Conservation (phyloP, 306 rosid genomes). For the Prosopis cineraria region DNA sequence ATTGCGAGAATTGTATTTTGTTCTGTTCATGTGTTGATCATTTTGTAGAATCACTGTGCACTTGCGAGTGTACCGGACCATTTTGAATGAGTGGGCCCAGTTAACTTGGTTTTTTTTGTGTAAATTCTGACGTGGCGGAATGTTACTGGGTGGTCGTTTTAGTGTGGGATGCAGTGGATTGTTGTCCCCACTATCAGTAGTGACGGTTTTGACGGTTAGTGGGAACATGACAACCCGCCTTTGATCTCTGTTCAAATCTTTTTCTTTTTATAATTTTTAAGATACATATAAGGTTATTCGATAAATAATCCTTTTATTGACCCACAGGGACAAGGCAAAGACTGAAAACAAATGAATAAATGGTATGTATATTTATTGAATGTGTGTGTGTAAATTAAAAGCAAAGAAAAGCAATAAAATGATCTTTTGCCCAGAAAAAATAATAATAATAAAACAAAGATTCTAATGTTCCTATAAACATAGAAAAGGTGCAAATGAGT, state of each 20-base stretch:
- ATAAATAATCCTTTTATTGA: too few relatives aligned
- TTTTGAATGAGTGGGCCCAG: neutral
- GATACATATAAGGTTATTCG: too few relatives aligned
- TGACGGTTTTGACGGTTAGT: constrained; percentile 66
- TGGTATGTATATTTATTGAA: too few relatives aligned
- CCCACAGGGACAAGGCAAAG: too few relatives aligned
- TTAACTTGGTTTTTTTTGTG: neutral
- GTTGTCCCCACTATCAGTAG: constrained; percentile 24
- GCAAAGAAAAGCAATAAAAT: too few relatives aligned
- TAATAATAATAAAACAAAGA: too few relatives aligned
- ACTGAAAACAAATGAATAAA: too few relatives aligned
- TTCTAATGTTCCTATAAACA: too few relatives aligned
- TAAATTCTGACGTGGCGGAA: constrained; percentile 8
- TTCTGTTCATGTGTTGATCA: constrained; percentile 5
- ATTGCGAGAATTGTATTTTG: neutral
- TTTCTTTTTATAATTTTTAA: too few relatives aligned
- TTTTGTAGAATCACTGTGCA: neutral
- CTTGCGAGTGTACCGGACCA: neutral
- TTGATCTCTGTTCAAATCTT: neutral
- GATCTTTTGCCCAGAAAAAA: too few relatives aligned
- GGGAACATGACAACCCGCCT: constrained; percentile 32
- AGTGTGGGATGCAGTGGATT: constrained; percentile 5
- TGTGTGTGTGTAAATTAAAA: too few relatives aligned
- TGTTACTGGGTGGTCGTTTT: neutral
- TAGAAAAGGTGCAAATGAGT: too few relatives aligned